A percentile compares a stretch with the other conserved stretches of the same genome.
phyloP scores from a whole-genome alignment of 2,329 filamentous ascomycete genomes.

The Colletotrichum abscissum region DNA sequence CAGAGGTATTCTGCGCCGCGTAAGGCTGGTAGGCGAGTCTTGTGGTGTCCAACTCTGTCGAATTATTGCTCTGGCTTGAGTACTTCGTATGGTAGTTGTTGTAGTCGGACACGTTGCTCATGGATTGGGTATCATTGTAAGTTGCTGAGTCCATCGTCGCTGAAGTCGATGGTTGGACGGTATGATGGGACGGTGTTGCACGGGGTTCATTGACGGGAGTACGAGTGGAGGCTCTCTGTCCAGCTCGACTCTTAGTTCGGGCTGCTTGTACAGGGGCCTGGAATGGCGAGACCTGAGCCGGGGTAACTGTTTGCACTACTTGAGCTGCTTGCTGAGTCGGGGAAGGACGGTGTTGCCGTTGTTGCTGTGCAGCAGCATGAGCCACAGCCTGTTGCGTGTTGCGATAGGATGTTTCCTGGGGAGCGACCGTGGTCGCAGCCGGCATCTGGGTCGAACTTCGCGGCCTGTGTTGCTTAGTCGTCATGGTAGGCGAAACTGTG shows the following conservation, averaged over 20 bases:
- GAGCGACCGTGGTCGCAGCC: background rate
- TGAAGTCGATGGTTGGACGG: slow-evolving; percentile 49
- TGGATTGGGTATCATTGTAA: slow-evolving; percentile 36
- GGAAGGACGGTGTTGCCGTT: slow-evolving; percentile 43
- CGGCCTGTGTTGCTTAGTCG: slow-evolving; percentile 2
- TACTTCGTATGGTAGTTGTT: slow-evolving; percentile 39
- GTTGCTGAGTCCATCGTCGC: slow-evolving; percentile 33
- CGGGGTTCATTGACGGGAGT: slow-evolving; percentile 42
- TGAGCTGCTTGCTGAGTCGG: slow-evolving; percentile 28
- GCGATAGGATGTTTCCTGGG: slow-evolving; percentile 9
- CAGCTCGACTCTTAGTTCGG: slow-evolving; percentile 48
- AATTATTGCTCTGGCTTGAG: slow-evolving; percentile 17
- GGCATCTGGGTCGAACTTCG: slow-evolving; percentile 12
- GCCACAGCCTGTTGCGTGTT: slow-evolving; percentile 34
- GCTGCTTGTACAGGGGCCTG: slow-evolving; percentile 38
- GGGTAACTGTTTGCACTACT: slow-evolving; percentile 41
- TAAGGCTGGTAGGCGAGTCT: slow-evolving; percentile 34
- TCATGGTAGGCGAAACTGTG: slow-evolving; percentile 12
- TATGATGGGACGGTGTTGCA: slow-evolving; percentile 38
- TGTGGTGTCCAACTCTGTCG: background rate
- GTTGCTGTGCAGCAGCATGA: slow-evolving; percentile 35
- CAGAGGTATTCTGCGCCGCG: slow-evolving; percentile 27
- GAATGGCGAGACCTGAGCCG: slow-evolving; percentile 45
- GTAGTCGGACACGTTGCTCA: slow-evolving; percentile 34
- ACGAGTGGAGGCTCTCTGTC: slow-evolving; percentile 46